Percentiles rank a stretch among this genome's conserved stretches.
These are phyloP conservation scores for Ophiocordyceps unilateralis DNA, from an alignment of 2,329 filamentous ascomycete species.

Conservation along the genomic window DNA sequence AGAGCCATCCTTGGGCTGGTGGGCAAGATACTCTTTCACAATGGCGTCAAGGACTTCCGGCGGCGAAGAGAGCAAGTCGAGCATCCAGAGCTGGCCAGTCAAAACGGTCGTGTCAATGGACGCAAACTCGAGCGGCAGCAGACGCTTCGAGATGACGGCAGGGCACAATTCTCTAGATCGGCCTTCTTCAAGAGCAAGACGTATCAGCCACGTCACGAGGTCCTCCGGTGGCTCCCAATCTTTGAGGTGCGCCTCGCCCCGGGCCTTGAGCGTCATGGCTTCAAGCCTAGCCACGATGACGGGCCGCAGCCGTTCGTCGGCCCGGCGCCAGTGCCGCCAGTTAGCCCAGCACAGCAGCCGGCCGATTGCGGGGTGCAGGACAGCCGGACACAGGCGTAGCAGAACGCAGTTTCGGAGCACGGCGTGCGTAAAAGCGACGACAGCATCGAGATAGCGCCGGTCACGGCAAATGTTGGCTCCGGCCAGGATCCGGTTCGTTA, in stretches of 20 bases:
- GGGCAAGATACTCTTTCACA: constrained; percentile 20
- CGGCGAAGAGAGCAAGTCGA: constrained; percentile 26
- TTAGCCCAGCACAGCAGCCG: constrained; percentile 25
- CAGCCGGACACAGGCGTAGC: constrained; percentile 25
- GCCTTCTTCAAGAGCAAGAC: constrained; percentile 27
- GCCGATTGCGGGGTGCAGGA: constrained; percentile 32
- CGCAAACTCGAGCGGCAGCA: constrained; percentile 40
- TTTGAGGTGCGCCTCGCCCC: neutral
- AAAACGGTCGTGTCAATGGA: constrained; percentile 40
- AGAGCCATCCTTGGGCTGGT: constrained; percentile 11
- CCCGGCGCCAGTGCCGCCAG: constrained; percentile 28
- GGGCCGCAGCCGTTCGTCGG: constrained; percentile 19
- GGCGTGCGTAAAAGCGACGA: constrained; percentile 30
- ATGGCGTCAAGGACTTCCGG: constrained; percentile 18
- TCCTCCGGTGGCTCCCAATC: constrained; percentile 32
- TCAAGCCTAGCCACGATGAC: constrained; percentile 29
- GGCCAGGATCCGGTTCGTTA: constrained; percentile 26
- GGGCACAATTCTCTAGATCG: constrained; percentile 26
- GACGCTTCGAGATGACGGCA: constrained; percentile 27
- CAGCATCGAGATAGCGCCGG: constrained; percentile 24
- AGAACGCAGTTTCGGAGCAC: constrained; percentile 27
- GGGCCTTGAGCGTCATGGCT: constrained; percentile 23
- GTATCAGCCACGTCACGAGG: constrained; percentile 39
- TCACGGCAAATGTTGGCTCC: constrained; percentile 22
- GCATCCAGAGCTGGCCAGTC: constrained; percentile 26